These are phyloP conservation scores for Metarhizium humberi DNA, from an alignment of 2,329 filamentous ascomycete species.

Conservation along the genomic window DNA sequence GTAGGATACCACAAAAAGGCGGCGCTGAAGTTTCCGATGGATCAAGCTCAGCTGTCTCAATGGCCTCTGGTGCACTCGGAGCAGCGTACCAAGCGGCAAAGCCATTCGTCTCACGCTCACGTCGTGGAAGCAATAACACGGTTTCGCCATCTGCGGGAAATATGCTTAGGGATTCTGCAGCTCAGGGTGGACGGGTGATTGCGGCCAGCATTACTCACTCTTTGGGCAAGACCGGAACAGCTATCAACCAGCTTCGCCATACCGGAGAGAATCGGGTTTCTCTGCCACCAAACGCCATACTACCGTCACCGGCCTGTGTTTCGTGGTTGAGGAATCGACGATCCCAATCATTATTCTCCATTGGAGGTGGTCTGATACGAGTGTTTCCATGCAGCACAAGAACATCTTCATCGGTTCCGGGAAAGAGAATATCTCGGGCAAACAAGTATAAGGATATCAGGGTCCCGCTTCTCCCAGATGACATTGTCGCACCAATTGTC, in stretches of 20 bases:
- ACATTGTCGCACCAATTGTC: slow-evolving; percentile 45
- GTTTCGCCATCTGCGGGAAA: slow-evolving; percentile 24
- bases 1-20: slow-evolving; percentile 33
- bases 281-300: slow-evolving; percentile 46
- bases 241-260: slow-evolving; percentile 62
- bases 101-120: slow-evolving; percentile 46
- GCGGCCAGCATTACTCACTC: slow-evolving; percentile 67
- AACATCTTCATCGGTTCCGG: slow-evolving; percentile 43
- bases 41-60: slow-evolving; percentile 49
- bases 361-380: slow-evolving; percentile 57
- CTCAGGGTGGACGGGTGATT: slow-evolving; percentile 62
- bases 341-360: slow-evolving; percentile 53
- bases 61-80: slow-evolving; percentile 61
- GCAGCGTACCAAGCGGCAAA: slow-evolving; percentile 62
- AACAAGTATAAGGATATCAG: slow-evolving; percentile 58
- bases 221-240: slow-evolving; percentile 61
- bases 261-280: slow-evolving; percentile 67
- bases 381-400: slow-evolving; percentile 52
- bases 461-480: slow-evolving; percentile 53
- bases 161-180: slow-evolving; percentile 49
- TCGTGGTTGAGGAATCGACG: slow-evolving; percentile 56
- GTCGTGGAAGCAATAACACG: slow-evolving; percentile 35
- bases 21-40: slow-evolving; percentile 39
- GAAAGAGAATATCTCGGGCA: slow-evolving; percentile 43
- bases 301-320: slow-evolving; percentile 51